Evolutionary conservation across 257 asterid genomes (phyloP).

Genomic region (Gentiana straminea): DNA sequence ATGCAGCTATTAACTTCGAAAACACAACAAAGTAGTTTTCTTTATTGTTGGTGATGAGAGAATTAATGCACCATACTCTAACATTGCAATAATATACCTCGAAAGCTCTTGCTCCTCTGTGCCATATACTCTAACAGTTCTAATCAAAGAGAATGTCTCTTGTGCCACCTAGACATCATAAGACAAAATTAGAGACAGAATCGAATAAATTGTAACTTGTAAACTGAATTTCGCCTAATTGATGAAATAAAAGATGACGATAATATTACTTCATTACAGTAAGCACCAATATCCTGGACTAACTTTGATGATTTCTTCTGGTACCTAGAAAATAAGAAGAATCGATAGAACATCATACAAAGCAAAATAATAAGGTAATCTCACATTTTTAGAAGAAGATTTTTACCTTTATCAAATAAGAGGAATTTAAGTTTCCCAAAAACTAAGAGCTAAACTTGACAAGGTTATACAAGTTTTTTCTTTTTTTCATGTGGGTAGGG

Average conservation of each 20-base stretch:
- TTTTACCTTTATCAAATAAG: no score
- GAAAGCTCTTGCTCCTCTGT: constrained; percentile 73
- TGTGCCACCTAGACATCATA: constrained; percentile 62
- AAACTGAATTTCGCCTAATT: constrained; percentile 1
- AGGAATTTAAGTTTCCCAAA: no score
- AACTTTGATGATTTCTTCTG: constrained; percentile 89
- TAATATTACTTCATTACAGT: constrained; percentile 71
- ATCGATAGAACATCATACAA: neutral
- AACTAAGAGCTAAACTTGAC: no score
- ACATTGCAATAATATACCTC: constrained; percentile 64
- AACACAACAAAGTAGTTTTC: no score
- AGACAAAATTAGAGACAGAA: constrained; percentile 12
- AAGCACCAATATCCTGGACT: constrained; percentile 85
- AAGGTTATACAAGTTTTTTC: no score
- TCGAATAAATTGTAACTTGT: constrained; percentile 1
- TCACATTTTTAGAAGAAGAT: no score
- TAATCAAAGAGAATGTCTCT: constrained; percentile 87
- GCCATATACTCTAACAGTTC: constrained; percentile 91
- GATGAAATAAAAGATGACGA: constrained; percentile 10
- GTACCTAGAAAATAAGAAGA: constrained; percentile 41
- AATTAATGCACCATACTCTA: no score
- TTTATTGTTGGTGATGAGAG: no score
- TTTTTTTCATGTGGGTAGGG: no score
- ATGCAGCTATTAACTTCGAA: no score
- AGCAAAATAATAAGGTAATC: no score